Base-by-base conservation (phyloP, 257 asterid genomes). In the Nicotiana attenuata region DNA sequence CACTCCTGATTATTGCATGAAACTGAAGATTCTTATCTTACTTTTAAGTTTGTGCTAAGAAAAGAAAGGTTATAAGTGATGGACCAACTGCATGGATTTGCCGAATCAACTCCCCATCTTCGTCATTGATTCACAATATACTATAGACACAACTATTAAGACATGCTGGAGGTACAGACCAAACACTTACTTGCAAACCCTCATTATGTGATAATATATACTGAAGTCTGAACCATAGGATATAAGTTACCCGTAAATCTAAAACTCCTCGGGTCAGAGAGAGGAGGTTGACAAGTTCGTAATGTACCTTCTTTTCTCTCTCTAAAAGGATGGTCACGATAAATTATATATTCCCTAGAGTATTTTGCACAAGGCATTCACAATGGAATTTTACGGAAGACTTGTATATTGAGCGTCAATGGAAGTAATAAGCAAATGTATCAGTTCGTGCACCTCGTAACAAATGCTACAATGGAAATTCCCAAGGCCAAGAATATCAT, bases 51-150 rank as follows among this genome's bases (percentile, higher is more conserved):
- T 29, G 71, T 60, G 65, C 65, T 9, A 9, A 60, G 65, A 60
- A 60, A 60, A 60, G 65, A 60, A n/a, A 10, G 28, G 65, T 65
- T 14, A 20, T 45, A 22, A 45, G 38, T 22, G 10, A 15, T 73
- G 65, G 2, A n/a, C 78, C 78, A 71, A 71, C 78, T 71, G 78
- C 78, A 71, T 71, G 78, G 78, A 45, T 73, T 73, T 73, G 33
- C 78, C 10, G 11, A 69, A 69, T 69, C 77, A 20, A 41, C 57
- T 38, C 17, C 78, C 31, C 60, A 38, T 68, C 52, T 68, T 20
- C 26, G 14, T 60, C 14, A 60, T 60, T 60, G 24, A 60, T 60
- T 60, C 7, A 20, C 65, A 9, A 68, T 68, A 16, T 57, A 45
- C 60, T 14, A 41, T n/a, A 2, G 10, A n/a, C 56, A 69, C 33